Base-by-base conservation (phyloP, 805 yeast genomes). In the Pichia nanzhaoensis region DNA sequence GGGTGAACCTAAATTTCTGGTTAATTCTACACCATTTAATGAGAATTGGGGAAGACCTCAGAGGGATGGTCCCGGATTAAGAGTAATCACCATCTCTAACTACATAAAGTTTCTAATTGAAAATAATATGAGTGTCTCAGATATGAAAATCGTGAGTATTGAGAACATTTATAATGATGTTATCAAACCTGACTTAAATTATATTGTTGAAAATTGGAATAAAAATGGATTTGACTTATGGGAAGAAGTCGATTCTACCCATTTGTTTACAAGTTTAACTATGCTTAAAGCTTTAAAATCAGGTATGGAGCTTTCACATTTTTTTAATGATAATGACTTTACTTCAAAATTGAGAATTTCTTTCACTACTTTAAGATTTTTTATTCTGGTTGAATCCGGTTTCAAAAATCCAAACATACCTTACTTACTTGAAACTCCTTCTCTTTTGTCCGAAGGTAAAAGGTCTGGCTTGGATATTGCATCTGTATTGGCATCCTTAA, bases 1-100 rank as follows among this genome's bases (percentile, higher is more conserved):
- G 30, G 98, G 97, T 2, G 98, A 91, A 60, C 97, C 98, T 7
- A 91, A 91, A 61, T 91, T 84, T 58, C 61, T 72, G 59, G 77
- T 80, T 4, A 75, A 87, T 58, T 81, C 83, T 20, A 55, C 77
- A 0, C 69, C 84, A 1, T 91, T 84, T 55, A 61, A 62, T 5
- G 80, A 67, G 2, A 60, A 68, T 31, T 91, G 98, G 98, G 98
- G 98, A 2, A 71, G 98, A 54, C 98, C 98, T 1, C 98, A 91
- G 64, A 75, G 88, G 48, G 98, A 91, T 61, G 98, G 98, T 0
- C 96, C 98, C 1, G 90, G 95, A 1, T 69, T 91, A 46, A 73
- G 97, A 55, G 73, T 80, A 10, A 72, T 82, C 45, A 74, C 95
- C 1, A 70, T 82, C 19, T 61, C 76, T 33, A 74, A 74, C 49